Base-by-base conservation (phyloP, 495 filamentous ascomycete species). In the Neurospora sp. region DNA sequence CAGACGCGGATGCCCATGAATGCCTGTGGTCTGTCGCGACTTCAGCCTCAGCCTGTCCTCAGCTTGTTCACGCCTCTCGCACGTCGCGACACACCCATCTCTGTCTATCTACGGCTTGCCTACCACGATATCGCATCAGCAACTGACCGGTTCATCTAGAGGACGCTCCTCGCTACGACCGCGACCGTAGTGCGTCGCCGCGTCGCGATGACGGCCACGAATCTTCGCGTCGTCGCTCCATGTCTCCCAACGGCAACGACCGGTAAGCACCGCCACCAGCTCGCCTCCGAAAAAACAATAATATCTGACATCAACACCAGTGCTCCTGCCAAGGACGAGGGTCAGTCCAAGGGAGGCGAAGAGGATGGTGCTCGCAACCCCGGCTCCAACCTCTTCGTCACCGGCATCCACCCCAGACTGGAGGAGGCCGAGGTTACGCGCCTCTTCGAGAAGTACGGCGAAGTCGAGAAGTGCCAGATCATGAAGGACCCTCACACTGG, bases 381-480 rank as follows among this genome's bases (percentile, higher is more conserved):
- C 72, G 96, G 96, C 77, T 97, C 96, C 74, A 99, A 99, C 86
- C 92, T 99, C 72, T 99, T 99, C 81, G 96, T 99, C 72, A 99
- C 96, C 77, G 96, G 96, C 76, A 99, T 99, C 77, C 93, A 98
- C 81, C 96, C 96, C 48, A 93, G 93, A 82, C 89, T 99, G 74
- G 91, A 90, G 65, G 96, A 99, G 82, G 86, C 89, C 14, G 96
- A 97, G 75, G 93, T 99, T 70, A 91, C 93, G 53, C 93, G 93
- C 82, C 90, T 99, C 53, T 99, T 98, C 78, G 94, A 97, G 84
- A 99, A 98, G 84, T 98, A 97, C 76, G 96, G 96, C 76, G 92
- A 95, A 81, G 96, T 99, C 41, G 95, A 98, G 84, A 98, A 96
- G 84, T 98, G 94, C 85, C 96, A 97, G 76, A 99, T 99, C 87